These are phyloP conservation scores for Dactylellina leptospora DNA, from an alignment of 2,329 filamentous ascomycete species.

Conservation along the genomic window DNA sequence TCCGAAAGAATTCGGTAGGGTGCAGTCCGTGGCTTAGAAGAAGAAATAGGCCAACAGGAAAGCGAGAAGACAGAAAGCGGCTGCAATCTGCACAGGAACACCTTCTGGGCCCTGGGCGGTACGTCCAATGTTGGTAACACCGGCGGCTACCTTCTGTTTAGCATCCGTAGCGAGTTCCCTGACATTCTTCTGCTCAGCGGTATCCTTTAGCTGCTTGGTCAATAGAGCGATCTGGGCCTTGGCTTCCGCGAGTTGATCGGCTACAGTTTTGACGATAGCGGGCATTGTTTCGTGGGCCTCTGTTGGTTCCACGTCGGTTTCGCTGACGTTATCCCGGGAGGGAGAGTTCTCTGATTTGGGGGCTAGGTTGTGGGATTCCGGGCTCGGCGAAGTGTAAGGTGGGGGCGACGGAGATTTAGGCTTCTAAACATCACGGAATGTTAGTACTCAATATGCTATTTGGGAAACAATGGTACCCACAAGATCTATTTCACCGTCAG, in stretches of 20 bases:
- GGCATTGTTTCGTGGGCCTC: slow-evolving; percentile 58
- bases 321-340: slow-evolving; percentile 55
- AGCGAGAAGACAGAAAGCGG: slow-evolving; percentile 82
- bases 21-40: slow-evolving; percentile 72
- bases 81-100: slow-evolving; percentile 85
- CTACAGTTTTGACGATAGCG: slow-evolving; percentile 70
- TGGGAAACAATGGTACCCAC: slow-evolving; percentile 23
- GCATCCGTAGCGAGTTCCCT: slow-evolving; percentile 64
- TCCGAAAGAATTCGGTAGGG: no score
- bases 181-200: slow-evolving; percentile 80
- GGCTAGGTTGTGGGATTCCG: slow-evolving; percentile 50
- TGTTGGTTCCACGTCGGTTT: slow-evolving; percentile 57
- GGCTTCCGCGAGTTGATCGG: slow-evolving; percentile 77
- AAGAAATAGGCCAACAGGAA: slow-evolving; percentile 96
- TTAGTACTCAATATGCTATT: slow-evolving; percentile 1
- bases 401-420: slow-evolving; percentile 54
- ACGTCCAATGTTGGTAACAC: slow-evolving; percentile 64
- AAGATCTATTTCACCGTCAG: slow-evolving; percentile 54
- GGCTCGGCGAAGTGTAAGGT: slow-evolving; percentile 55
- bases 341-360: slow-evolving; percentile 57
- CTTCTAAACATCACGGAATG: slow-evolving; percentile 5
- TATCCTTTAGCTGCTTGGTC: slow-evolving; percentile 71
- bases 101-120: slow-evolving; percentile 71
- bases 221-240: slow-evolving; percentile 76
- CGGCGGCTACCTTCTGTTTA: slow-evolving; percentile 64